phyloP scores from a whole-genome alignment of 768 basidiomycete genomes.

The Serendipita indica region DNA sequence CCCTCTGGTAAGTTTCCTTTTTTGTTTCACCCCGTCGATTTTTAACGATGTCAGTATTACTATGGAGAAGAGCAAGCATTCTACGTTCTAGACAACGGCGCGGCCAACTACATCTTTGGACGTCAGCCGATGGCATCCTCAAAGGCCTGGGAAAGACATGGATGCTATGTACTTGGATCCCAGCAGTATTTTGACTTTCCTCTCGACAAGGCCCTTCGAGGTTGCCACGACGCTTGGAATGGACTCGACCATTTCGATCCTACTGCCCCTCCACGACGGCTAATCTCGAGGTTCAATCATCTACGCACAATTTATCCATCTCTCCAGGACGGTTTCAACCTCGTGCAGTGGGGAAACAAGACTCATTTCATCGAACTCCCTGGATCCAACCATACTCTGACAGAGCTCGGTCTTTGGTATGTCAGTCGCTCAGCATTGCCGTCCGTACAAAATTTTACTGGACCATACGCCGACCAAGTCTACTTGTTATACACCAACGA shows the following conservation, averaged over 20 bases:
- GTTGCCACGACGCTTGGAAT: constrained; percentile 85
- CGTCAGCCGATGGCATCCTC: constrained; percentile 78
- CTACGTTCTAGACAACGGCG: constrained; percentile 77
- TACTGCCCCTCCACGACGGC: constrained; percentile 57
- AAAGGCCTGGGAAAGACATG: constrained; percentile 86
- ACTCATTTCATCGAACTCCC: constrained; percentile 63
- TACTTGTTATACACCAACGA: constrained; percentile 83
- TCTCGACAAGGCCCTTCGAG: constrained; percentile 58
- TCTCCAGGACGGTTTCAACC: constrained; percentile 73
- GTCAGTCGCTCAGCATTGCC: constrained; percentile 50
- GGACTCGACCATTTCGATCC: constrained; percentile 91
- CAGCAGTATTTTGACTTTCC: constrained; percentile 91
- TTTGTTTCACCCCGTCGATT: neutral
- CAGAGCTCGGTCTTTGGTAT: constrained; percentile 84
- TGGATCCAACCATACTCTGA: constrained; percentile 65
- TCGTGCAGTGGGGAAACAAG: constrained; percentile 78
- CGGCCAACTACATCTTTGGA: constrained; percentile 81
- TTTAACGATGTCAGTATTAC: constrained; percentile 35
- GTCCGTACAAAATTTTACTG: constrained; percentile 45
- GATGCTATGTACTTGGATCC: constrained; percentile 82
- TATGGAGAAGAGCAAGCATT: constrained; percentile 87
- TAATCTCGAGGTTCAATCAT: constrained; percentile 57
- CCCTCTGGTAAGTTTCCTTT: constrained; percentile 38
- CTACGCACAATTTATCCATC: constrained; percentile 54
- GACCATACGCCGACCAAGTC: constrained; percentile 47